Evolutionary conservation across 192 early-diverging fungal species (phyloP).

Genomic region (Chytriomyces sp.): DNA sequence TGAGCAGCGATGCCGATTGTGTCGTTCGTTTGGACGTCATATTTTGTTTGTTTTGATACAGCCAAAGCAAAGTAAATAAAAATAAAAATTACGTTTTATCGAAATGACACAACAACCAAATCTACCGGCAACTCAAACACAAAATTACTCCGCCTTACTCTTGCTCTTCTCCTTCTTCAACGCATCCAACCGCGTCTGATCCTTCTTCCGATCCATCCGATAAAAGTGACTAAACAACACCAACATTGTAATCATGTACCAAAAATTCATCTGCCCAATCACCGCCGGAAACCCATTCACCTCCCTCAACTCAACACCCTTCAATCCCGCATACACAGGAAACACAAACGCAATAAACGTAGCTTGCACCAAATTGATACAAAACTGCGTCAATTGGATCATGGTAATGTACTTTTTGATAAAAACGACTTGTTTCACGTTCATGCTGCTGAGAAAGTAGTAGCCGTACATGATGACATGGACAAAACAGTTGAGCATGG

Average conservation of each 20-base stretch:
- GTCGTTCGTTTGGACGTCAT: too few species aligned
- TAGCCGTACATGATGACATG: constrained; percentile 75
- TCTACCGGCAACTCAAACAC: too few species aligned
- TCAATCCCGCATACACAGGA: constrained; percentile 43
- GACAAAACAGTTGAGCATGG: constrained; percentile 63
- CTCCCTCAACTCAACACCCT: constrained; percentile 41
- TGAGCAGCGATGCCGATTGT: too few species aligned
- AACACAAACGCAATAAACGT: constrained; percentile 29
- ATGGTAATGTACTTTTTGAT: constrained; percentile 68
- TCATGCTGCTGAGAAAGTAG: constrained; percentile 60
- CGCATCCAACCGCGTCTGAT: neutral
- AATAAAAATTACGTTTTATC: too few species aligned
- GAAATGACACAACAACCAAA: too few species aligned
- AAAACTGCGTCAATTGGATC: constrained; percentile 73
- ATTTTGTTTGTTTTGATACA: too few species aligned
- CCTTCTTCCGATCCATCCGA: constrained; percentile 34
- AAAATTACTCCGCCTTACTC: neutral
- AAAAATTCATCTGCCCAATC: constrained; percentile 52
- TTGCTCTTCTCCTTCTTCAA: neutral
- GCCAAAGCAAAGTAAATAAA: too few species aligned
- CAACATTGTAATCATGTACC: constrained; percentile 73
- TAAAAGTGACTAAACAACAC: constrained; percentile 70
- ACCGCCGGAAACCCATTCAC: neutral
- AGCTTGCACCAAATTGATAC: constrained; percentile 63
- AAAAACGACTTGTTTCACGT: constrained; percentile 61